Conservation (phyloP, 116 monocot species). For the Thalassia testudinum region DNA sequence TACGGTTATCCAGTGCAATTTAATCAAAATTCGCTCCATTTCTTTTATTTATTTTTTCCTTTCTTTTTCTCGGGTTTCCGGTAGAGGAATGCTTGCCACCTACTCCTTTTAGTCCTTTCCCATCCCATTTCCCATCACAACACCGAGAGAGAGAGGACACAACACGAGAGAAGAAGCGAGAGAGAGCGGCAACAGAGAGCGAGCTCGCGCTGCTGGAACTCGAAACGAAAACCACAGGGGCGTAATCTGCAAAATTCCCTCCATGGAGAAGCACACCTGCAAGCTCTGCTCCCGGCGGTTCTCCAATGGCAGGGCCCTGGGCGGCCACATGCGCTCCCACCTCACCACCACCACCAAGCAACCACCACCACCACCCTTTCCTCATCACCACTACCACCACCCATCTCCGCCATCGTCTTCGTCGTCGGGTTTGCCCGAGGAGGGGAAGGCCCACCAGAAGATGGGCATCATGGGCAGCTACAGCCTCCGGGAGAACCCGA, state of each 20-base stretch:
- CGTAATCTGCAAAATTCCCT: not conserved
- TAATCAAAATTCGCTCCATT: too few relatives aligned
- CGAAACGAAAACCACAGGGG: too few relatives aligned
- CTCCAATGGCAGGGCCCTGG: constrained; percentile 70
- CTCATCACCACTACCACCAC: constrained; percentile 9
- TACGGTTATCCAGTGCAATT: too few relatives aligned
- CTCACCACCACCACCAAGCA: constrained; percentile 4
- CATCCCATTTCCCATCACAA: not conserved
- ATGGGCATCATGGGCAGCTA: constrained; percentile 12
- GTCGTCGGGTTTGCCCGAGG: constrained; percentile 12
- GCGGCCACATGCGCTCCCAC: constrained; percentile 93
- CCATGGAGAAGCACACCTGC: constrained; percentile 75
- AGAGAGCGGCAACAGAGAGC: not conserved
- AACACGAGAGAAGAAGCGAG: not conserved
- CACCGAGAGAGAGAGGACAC: too few relatives aligned
- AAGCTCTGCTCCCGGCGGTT: constrained; percentile 83
- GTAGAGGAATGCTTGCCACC: not conserved
- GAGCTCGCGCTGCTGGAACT: not conserved
- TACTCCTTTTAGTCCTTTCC: not conserved
- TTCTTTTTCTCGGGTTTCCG: too few relatives aligned
- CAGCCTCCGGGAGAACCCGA: constrained; percentile 65
- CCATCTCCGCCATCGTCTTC: constrained; percentile 13
- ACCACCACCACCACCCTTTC: too few relatives aligned
- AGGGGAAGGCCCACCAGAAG: not conserved
- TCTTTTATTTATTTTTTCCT: too few relatives aligned